Percentiles rank a stretch among this genome's conserved stretches.
Evolutionary conservation across 2,329 filamentous ascomycete genomes (phyloP).

Genomic region (Pestalotiopsis sp.): DNA sequence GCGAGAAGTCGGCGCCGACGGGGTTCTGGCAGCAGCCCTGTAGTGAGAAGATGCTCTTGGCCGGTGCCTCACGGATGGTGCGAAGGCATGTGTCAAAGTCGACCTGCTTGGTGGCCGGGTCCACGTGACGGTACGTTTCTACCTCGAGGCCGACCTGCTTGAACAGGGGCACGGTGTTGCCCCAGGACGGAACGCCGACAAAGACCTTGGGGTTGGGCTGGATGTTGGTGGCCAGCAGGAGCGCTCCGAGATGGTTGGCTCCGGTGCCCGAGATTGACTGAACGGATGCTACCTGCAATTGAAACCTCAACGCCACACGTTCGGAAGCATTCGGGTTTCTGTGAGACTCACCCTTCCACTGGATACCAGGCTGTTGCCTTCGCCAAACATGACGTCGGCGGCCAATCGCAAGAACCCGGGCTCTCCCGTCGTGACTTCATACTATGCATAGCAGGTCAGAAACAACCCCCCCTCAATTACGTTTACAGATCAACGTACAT

Average conservation of each 20-base stretch:
- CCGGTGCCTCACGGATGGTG: slow-evolving; percentile 23
- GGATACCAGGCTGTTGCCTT: not conserved
- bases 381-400: slow-evolving; percentile 30
- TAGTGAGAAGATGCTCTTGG: slow-evolving; percentile 33
- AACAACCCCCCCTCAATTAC: not conserved
- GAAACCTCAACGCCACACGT: slow-evolving; percentile 3
- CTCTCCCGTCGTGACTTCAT: slow-evolving; percentile 35
- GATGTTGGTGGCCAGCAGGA: slow-evolving; percentile 22
- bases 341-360: not conserved
- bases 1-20: slow-evolving; percentile 32
- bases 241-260: slow-evolving; percentile 34
- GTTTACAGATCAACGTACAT: slow-evolving; percentile 20
- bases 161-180: slow-evolving; percentile 34
- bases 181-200: slow-evolving; percentile 32
- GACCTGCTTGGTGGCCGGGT: slow-evolving; percentile 22
- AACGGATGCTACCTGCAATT: slow-evolving; percentile 29
- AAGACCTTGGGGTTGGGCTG: slow-evolving; percentile 21
- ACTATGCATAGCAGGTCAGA: slow-evolving; percentile 20
- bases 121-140: slow-evolving; percentile 31
- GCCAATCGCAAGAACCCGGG: slow-evolving; percentile 29
- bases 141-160: slow-evolving; percentile 28
- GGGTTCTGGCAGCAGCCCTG: slow-evolving; percentile 40
- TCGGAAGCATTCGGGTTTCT: not conserved
- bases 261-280: slow-evolving; percentile 40
- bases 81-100: slow-evolving; percentile 27